A percentile compares a stretch with the other conserved stretches of the same genome.
Conservation (phyloP, 192 early-diverging fungal species). For the Mortierella claussenii region DNA sequence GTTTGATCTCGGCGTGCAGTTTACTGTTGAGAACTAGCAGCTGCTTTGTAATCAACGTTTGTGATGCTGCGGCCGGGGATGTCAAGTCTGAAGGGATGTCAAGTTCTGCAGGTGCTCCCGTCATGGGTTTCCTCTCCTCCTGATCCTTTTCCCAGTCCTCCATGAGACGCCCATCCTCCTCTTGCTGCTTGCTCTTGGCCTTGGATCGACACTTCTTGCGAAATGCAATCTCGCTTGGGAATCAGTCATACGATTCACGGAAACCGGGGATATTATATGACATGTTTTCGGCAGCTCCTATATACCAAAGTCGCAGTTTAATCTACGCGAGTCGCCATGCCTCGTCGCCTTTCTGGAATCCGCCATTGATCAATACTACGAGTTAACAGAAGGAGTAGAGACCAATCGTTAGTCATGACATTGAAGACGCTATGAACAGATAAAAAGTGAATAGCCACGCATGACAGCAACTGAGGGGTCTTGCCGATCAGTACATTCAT, state of each 20-base stretch:
- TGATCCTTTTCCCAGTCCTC: not conserved
- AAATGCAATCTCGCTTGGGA: constrained; percentile 13
- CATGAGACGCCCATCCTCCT: not conserved
- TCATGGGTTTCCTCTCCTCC: not conserved
- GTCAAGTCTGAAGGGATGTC: too few relatives aligned
- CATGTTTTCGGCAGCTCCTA: constrained; percentile 31
- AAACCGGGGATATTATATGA: constrained; percentile 16
- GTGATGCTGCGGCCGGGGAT: too few relatives aligned
- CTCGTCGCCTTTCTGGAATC: constrained; percentile 16
- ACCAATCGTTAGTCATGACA: not conserved
- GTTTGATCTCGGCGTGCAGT: too few relatives aligned
- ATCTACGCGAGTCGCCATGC: constrained; percentile 23
- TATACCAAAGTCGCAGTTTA: constrained; percentile 9
- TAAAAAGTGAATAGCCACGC: not conserved
- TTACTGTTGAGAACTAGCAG: too few relatives aligned
- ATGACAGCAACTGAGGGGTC: not conserved
- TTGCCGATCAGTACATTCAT: constrained; percentile 31
- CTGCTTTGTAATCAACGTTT: too few relatives aligned
- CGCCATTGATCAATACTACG: constrained; percentile 24
- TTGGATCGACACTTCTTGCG: too few relatives aligned
- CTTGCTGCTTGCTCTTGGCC: not conserved
- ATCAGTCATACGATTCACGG: constrained; percentile 14
- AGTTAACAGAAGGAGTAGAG: not conserved
- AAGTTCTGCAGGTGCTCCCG: not conserved
- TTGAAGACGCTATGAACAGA: not conserved